phyloP scores from a whole-genome alignment of 1,284 basidiomycete genomes.

The Singerocomus inundabilis region DNA sequence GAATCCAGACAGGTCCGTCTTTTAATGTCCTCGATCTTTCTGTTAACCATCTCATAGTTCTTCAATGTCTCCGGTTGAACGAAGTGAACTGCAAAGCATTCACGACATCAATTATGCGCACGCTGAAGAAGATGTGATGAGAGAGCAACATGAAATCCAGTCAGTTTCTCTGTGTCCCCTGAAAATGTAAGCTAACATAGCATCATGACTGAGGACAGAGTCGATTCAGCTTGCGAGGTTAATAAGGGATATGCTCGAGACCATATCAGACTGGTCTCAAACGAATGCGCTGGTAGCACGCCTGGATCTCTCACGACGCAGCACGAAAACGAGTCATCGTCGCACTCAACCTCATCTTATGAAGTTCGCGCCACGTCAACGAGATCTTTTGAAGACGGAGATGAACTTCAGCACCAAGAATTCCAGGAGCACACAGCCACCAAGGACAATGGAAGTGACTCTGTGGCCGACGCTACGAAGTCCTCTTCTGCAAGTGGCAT shows the following conservation, averaged over 20 bases:
- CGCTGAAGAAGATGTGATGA: not conserved
- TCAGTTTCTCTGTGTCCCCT: not conserved
- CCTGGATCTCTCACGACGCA: not conserved
- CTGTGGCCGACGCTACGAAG: not conserved
- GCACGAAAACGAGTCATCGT: not conserved
- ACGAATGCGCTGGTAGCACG: not conserved
- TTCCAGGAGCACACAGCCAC: not conserved
- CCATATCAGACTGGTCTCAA: not conserved
- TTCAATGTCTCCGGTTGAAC: not conserved
- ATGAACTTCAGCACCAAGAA: not conserved
- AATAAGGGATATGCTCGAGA: not conserved
- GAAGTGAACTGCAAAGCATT: too few relatives aligned
- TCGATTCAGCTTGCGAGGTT: not conserved
- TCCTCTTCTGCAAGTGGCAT: not conserved
- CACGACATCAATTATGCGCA: slow-evolving; percentile 4
- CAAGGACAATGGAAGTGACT: not conserved
- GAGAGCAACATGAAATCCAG: not conserved
- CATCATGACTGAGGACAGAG: not conserved
- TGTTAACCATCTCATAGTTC: slow-evolving; percentile 8
- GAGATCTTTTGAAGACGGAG: not conserved
- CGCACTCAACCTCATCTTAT: not conserved
- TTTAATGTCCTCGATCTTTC: not conserved
- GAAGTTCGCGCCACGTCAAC: not conserved
- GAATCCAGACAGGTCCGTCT: slow-evolving; percentile 4
- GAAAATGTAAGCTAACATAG: not conserved